Evolutionary conservation across 1,139 yeast species (phyloP), one percentile per base, ranked within the genome.

Genomic region (Yamadazyma jaroonii): DNA sequence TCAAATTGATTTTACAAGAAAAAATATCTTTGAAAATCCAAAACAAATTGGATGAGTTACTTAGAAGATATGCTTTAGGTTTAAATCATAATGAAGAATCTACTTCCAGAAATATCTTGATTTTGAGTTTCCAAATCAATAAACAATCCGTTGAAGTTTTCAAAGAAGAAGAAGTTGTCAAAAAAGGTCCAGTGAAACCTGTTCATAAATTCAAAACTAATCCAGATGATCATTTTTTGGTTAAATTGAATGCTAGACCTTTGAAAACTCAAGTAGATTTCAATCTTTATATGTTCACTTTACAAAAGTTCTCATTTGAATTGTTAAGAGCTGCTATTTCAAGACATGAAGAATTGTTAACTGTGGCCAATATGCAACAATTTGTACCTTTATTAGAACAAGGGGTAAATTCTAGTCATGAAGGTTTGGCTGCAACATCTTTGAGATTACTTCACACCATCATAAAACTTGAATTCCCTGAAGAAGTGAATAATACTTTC

Each of bases 221-320:
- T 11, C 46, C 58, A 3, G 78, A 75, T 42, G 78, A 78, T 17
- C 90, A 86, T 52, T 88, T 84, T 62, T 52, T 83, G 42, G 89
- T 88, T 13, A 73, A 80, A 36, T 61, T 85, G 41, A 77, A 81
- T 52, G 70, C 88, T 2, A 79, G 78, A 49, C 71, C 79, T 8
- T 63, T 65, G 42, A 75, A 68, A 42, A 77, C 79, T 10, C 79
- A 74, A 32, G 62, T 63, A 28, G 83, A 77, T 42, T 68, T 62
- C 42, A 65, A 78, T 1, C 60, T 74, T 23, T 79, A 75, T 47
- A 64, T 69, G 35, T 70, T 67, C 38, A 81, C 86, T 1, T 61
- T 89, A 53, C 90, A 86, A 52, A 79, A 79, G 49, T 84, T 94
- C 53, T 71, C 95, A 0, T 71, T 92, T 44, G 97, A 92, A 44